Evolutionary conservation across 2,329 filamentous ascomycete genomes (phyloP).

Genomic region (Fusarium buxicola): DNA sequence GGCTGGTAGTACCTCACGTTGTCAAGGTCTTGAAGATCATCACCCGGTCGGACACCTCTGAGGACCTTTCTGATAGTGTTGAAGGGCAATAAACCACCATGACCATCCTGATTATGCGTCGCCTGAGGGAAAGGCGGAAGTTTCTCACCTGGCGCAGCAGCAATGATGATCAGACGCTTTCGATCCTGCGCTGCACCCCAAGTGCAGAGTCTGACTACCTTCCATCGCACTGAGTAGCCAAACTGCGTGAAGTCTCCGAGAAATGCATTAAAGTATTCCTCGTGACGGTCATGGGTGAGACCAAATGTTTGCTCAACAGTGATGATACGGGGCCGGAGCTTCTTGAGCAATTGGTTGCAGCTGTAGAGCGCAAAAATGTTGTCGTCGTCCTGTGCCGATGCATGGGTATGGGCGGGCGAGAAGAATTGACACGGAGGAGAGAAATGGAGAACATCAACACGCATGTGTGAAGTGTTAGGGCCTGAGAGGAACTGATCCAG

Average conservation of each 20-base stretch:
- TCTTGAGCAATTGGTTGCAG: constrained; percentile 66
- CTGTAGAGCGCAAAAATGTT: constrained; percentile 72
- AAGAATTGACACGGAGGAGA: constrained; percentile 84
- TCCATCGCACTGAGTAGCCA: constrained; percentile 79
- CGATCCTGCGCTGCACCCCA: constrained; percentile 65
- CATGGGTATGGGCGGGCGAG: constrained; percentile 76
- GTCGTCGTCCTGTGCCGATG: constrained; percentile 75
- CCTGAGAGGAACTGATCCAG: constrained; percentile 62
- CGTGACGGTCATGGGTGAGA: constrained; percentile 65
- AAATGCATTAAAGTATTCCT: constrained; percentile 67
- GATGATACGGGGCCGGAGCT: constrained; percentile 72
- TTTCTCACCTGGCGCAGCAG: constrained; percentile 74
- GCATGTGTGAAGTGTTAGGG: constrained; percentile 46
- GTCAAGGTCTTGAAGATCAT: constrained; percentile 56
- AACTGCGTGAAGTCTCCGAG: constrained; percentile 72
- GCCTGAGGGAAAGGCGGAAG: constrained; percentile 73
- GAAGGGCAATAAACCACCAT: constrained; percentile 52
- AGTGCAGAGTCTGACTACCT: constrained; percentile 63
- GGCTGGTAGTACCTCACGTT: constrained; percentile 45
- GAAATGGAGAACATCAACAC: constrained; percentile 77
- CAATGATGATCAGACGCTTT: constrained; percentile 67
- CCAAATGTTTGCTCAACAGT: constrained; percentile 86
- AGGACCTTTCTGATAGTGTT: constrained; percentile 60
- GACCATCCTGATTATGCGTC: constrained; percentile 64
- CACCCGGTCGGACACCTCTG: constrained; percentile 45